Evolutionary conservation across 305 asterid species (phyloP).

Genomic region (Withania somnifera): DNA sequence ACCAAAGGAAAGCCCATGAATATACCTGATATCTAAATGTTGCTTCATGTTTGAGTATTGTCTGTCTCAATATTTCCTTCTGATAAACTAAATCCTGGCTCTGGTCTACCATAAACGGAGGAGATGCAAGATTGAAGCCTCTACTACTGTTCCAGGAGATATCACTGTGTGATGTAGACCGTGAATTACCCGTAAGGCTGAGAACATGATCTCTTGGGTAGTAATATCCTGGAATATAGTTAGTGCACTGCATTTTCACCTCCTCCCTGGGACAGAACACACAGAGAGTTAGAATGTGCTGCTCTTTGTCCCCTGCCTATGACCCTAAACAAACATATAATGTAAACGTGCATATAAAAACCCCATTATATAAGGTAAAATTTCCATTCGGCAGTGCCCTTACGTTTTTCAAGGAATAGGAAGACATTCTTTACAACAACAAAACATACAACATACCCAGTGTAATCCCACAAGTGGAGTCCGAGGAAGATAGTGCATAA

Average conservation of each 20-base stretch:
- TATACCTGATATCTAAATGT: slow-evolving; percentile 61
- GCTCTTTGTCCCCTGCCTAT: slow-evolving; percentile 20
- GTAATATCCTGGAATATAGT: slow-evolving; percentile 28
- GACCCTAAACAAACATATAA: background rate
- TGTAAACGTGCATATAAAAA: background rate
- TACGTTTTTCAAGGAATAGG: background rate
- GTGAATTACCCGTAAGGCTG: slow-evolving; percentile 27
- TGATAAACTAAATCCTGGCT: slow-evolving; percentile 22
- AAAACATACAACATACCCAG: too few relatives aligned
- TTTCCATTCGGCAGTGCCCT: background rate
- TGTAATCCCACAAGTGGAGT: too few relatives aligned
- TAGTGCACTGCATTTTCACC: slow-evolving; percentile 44
- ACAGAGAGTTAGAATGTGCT: background rate
- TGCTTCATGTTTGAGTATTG: slow-evolving; percentile 61
- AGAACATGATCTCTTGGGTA: slow-evolving; percentile 24
- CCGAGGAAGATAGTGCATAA: too few relatives aligned
- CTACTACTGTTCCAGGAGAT: slow-evolving; percentile 23
- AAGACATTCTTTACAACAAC: too few relatives aligned
- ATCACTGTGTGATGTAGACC: slow-evolving; percentile 24
- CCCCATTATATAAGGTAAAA: background rate
- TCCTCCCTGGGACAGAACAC: slow-evolving; percentile 16
- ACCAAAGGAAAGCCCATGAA: background rate
- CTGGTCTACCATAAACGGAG: slow-evolving; percentile 13
- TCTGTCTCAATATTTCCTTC: slow-evolving; percentile 41
- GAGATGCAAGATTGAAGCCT: slow-evolving; percentile 20